phyloP scores from a whole-genome alignment of 2,329 filamentous ascomycete species.

The Diaporthe australafricana region DNA sequence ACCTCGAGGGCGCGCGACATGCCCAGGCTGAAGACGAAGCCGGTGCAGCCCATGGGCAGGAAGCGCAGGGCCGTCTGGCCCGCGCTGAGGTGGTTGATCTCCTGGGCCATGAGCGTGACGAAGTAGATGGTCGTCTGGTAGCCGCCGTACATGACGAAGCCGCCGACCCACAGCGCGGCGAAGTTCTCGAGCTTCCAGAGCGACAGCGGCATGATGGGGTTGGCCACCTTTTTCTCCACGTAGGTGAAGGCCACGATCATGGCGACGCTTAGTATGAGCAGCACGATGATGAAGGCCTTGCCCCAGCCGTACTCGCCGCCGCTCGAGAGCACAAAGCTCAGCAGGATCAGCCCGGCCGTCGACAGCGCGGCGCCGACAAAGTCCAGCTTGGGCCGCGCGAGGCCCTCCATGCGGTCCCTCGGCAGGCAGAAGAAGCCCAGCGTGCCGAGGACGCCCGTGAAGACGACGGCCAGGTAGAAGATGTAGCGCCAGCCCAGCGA shows the following conservation, averaged over 20 bases:
- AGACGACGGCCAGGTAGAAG: constrained; percentile 49
- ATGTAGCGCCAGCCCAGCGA: constrained; percentile 53
- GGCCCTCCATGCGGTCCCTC: constrained; percentile 48
- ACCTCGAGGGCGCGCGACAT: constrained; percentile 51
- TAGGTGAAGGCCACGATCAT: constrained; percentile 52
- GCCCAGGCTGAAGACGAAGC: constrained; percentile 50
- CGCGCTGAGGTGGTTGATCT: constrained; percentile 52
- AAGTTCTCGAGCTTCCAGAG: constrained; percentile 59
- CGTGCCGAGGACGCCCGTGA: constrained; percentile 43
- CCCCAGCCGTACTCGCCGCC: constrained; percentile 59
- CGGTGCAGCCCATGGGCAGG: constrained; percentile 53
- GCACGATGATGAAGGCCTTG: constrained; percentile 56
- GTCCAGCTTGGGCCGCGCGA: constrained; percentile 51
- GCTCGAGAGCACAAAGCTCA: constrained; percentile 57
- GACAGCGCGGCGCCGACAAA: constrained; percentile 54
- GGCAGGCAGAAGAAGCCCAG: constrained; percentile 52
- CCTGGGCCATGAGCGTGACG: constrained; percentile 53
- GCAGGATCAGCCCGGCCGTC: constrained; percentile 54
- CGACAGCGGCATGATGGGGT: constrained; percentile 58
- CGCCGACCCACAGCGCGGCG: constrained; percentile 56
- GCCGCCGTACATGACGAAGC: constrained; percentile 55
- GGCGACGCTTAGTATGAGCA: constrained; percentile 51
- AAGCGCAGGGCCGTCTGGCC: constrained; percentile 53
- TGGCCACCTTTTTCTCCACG: constrained; percentile 55
- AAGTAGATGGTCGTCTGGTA: constrained; percentile 57